Conservation (phyloP, 768 basidiomycete species). For the Pleurotus giganteus region DNA sequence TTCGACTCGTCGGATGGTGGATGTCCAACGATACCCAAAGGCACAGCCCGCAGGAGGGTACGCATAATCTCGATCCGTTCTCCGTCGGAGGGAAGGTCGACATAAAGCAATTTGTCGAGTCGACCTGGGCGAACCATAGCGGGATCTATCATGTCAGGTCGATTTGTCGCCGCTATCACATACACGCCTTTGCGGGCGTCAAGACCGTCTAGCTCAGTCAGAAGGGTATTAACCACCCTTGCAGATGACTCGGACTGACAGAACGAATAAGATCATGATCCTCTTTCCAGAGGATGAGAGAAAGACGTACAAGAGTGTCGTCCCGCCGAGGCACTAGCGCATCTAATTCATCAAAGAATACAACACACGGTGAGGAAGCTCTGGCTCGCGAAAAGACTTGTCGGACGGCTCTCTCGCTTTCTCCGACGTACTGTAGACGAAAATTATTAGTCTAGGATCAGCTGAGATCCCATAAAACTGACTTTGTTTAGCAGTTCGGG, state of each 20-base stretch:
- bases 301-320: constrained; percentile 66
- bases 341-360: constrained; percentile 95
- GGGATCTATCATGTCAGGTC: constrained; percentile 97
- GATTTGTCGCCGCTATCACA: constrained; percentile 92
- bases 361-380: constrained; percentile 91
- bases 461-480: constrained; percentile 13
- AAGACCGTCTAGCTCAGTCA: constrained; percentile 92
- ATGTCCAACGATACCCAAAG: constrained; percentile 39
- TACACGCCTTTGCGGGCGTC: constrained; percentile 85
- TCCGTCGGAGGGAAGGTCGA: constrained; percentile 71
- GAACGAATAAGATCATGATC: constrained; percentile 7
- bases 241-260: constrained; percentile 87
- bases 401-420: constrained; percentile 92
- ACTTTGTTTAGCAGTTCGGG: constrained; percentile 98
- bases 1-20: background rate
- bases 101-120: constrained; percentile 91
- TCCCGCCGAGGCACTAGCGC: constrained; percentile 89
- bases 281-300: background rate
- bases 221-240: constrained; percentile 89
- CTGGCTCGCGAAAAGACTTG: constrained; percentile 94
- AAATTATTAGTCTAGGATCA: background rate
- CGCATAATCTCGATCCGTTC: constrained; percentile 86
- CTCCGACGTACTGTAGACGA: constrained; percentile 81
- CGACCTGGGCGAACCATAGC: constrained; percentile 97
- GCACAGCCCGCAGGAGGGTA: constrained; percentile 72